Conservation (phyloP, 495 filamentous ascomycete species). For the Wilcoxina mikolae region DNA sequence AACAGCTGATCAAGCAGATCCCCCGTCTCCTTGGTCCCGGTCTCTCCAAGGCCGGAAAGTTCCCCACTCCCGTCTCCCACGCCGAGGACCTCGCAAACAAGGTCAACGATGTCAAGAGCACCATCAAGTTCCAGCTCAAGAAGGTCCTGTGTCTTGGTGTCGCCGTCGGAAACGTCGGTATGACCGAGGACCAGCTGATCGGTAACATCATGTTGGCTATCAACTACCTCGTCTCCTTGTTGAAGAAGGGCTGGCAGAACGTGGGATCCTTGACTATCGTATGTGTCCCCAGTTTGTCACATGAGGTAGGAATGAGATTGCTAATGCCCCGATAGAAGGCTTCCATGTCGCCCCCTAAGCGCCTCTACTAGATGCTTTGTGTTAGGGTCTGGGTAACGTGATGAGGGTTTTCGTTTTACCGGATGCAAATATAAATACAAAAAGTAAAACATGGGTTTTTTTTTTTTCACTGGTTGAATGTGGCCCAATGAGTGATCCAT, state of each 20-base stretch:
- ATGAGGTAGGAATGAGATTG: background rate
- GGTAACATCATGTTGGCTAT: conserved; percentile 92
- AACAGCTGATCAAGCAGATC: conserved; percentile 96
- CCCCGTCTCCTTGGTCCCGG: conserved; percentile 96
- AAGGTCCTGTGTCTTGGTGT: conserved; percentile 99
- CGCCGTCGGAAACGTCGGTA: conserved; percentile 92
- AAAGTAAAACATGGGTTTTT: no score
- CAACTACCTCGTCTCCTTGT: conserved; percentile 95
- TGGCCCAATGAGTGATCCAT: no score
- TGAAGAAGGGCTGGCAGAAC: conserved; percentile 99
- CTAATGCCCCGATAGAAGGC: conserved; percentile 47
- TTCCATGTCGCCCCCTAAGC: conserved; percentile 94
- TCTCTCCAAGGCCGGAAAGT: conserved; percentile 99
- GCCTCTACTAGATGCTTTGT: conserved; percentile 64
- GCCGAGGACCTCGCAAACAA: conserved; percentile 79
- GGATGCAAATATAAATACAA: no score
- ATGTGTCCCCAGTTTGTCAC: background rate
- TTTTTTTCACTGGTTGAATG: no score
- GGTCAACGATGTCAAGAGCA: conserved; percentile 97
- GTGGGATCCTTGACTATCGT: conserved; percentile 90
- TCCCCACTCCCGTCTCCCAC: conserved; percentile 96
- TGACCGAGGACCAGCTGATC: conserved; percentile 90
- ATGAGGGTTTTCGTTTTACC: no score
- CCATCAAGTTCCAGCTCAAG: conserved; percentile 99
- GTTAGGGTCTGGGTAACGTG: no score